Base-by-base conservation (phyloP, 1,284 basidiomycete genomes). In the Heterobasidion annosum region DNA sequence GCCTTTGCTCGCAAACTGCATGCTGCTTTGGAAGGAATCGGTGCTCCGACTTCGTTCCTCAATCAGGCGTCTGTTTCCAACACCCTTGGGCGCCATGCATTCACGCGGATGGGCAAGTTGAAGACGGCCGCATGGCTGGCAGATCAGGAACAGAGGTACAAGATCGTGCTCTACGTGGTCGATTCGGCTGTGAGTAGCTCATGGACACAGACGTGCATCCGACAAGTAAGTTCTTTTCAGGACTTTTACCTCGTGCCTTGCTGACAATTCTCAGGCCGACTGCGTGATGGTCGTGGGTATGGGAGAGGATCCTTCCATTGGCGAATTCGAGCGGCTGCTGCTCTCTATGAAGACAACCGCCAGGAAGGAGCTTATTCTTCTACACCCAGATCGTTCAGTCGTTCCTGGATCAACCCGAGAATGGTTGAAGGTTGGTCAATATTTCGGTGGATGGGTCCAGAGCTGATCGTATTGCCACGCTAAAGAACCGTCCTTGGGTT, bases 191-290 rank as follows among this genome's bases (percentile, higher is more conserved):
- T 94, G 19, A 89, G 84, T 53, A 93, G 90, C 58, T 87, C 91
- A 18, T 98, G 95, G 94, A 97, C 94, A n/a, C 86, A 95, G 69
- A 98, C 93, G 0, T 97, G 93, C 65, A 94, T 98, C 58, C 82
- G 92, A 32, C 93, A 96, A 76, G 88, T 89, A 61, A 55, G 78
- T 58, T 34, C 2, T 32, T 51, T 51, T 6, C 45, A 32, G 51
- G 33, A 18, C 8, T 53, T 15, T 18, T 15, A 47, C 4, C 48
- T 15, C 18, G 32, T 19, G 4, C 25, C 16, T 12, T 15, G 15
- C 34, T 12, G 19, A 8, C 51, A 13, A 45, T 40, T 32, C 45
- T 55, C 66, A 94, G 83, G 97, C 97, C 12, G 96, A 99, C 71
- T 94, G 88, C 65, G 89, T 99, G 16, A 86, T 99, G 77, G 83